Evolutionary conservation across 768 basidiomycete genomes (phyloP).

Genomic region (Boletales sp.): DNA sequence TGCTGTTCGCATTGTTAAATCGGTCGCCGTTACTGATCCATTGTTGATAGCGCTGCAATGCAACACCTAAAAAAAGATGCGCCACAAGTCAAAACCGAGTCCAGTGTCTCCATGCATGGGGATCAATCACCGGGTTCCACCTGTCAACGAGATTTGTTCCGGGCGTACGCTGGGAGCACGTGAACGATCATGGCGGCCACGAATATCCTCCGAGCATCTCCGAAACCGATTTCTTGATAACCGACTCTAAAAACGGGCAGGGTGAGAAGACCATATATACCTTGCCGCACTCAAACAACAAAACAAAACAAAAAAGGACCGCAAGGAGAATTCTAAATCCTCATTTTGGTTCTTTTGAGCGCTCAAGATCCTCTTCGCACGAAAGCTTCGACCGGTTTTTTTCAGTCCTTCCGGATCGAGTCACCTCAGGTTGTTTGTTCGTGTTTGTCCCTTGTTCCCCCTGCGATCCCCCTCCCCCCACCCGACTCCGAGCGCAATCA

Average conservation of each 20-base stretch:
- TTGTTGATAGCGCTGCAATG: constrained; percentile 11
- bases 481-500: constrained; percentile 8
- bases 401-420: constrained; percentile 1
- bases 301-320: too few relatives aligned
- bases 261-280: constrained; percentile 12
- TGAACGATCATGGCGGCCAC: constrained; percentile 8
- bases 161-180: constrained; percentile 4
- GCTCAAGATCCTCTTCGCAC: constrained; percentile 18
- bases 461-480: constrained; percentile 5
- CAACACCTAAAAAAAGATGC: constrained; percentile 3
- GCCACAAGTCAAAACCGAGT: constrained; percentile 3
- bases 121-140: constrained; percentile 9
- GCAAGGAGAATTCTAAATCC: constrained; percentile 10
- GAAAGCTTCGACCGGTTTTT: constrained; percentile 3
- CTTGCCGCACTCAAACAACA: constrained; percentile 1
- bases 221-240: constrained; percentile 2
- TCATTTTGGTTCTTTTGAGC: constrained; percentile 1
- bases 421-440: constrained; percentile 17
- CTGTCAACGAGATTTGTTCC: constrained; percentile 11
- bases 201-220: constrained; percentile 1
- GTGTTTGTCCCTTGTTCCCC: constrained; percentile 17
- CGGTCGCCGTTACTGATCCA: constrained; percentile 4
- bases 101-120: constrained; percentile 6
- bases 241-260: constrained; percentile 1
- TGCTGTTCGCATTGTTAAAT: background rate